Base-by-base conservation (phyloP, 2,329 filamentous ascomycete species). In the Colletotrichum horii region DNA sequence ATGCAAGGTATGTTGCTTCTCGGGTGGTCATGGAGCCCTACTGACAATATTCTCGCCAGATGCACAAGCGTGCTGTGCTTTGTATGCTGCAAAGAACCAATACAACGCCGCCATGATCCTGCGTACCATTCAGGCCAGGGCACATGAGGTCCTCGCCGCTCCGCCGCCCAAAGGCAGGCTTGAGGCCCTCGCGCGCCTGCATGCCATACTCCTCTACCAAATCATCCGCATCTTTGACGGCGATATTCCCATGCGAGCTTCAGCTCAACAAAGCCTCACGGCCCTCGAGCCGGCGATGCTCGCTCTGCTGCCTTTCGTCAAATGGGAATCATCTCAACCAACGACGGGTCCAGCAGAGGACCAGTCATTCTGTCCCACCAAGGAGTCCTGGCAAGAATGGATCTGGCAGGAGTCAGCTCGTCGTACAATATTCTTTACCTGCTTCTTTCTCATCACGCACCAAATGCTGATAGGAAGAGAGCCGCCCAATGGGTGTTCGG, bases 391-490 rank as follows among this genome's bases (percentile, higher is more conserved):
- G 90, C 80, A 82, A 9, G 82, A 84, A 2, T 92, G 88, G 88
- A 81, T 90, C 4, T 83, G 91, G 24, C 85, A 89, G 14, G 90
- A 92, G 79, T 91, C 89, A 1, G 83, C 87, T 1, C 85, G 89
- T 4, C 87, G 90, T 19, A 91, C 90, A 0, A 82, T 89, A 1
- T 81, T 91, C 2, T 82, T 89, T 15, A 80, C 86, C 0, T 88
- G 88, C 76, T 89, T 88, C 58, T 84, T 91, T 68, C 67, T 85
- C 22, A 83, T 86, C 62, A 76, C 80, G 15, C 85, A 86, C 73
- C 81, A 83, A 3, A 76, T 85, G 19, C 76, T 87, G n/a, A 73
- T 81, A 3, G 83, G 82, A 3, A 77, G 79, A 4, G 72, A 71
- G 11, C 7, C 28, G 6, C 75, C 75, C 4, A 58, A 78, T 22